Evolutionary conservation across 2,329 filamentous ascomycete species (phyloP).

Genomic region (Cryphonectria radicalis): DNA sequence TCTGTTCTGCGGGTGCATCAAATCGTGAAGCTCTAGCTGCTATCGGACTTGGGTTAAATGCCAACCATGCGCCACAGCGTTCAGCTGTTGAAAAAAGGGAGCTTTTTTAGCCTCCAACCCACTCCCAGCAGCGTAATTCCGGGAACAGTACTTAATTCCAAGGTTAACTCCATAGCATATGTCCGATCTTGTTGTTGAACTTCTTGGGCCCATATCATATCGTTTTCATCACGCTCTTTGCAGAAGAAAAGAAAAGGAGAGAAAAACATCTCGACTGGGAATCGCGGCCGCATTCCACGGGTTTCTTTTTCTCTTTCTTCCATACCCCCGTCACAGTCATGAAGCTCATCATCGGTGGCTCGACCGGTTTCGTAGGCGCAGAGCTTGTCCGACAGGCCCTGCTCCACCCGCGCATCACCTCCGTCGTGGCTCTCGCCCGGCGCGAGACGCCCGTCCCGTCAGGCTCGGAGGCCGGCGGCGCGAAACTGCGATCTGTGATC

Average conservation of each 20-base stretch:
- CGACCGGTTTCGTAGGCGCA: slow-evolving; percentile 47
- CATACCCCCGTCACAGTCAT: slow-evolving; percentile 34
- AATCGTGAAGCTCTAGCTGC: neutral
- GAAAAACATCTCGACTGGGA: neutral
- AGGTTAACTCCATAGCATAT: neutral
- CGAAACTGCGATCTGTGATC: slow-evolving; percentile 47
- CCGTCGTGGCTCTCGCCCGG: slow-evolving; percentile 48
- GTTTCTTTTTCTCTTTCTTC: neutral
- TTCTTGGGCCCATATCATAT: neutral
- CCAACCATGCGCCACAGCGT: neutral
- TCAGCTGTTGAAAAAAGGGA: neutral
- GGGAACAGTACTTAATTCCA: neutral
- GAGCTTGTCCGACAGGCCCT: slow-evolving; percentile 51
- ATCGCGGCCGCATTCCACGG: neutral
- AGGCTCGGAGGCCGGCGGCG: slow-evolving; percentile 21
- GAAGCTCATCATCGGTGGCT: slow-evolving; percentile 49
- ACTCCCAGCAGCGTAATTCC: neutral
- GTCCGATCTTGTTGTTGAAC: neutral
- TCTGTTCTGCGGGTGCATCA: neutral
- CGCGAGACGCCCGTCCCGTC: slow-evolving; percentile 38
- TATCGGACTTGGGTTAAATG: neutral
- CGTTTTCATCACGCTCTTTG: neutral
- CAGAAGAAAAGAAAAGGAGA: no score
- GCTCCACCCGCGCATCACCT: slow-evolving; percentile 40
- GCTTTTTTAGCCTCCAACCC: neutral